Base-by-base conservation (phyloP, 2,329 filamentous ascomycete genomes). In the Metarhizium anisopliae region DNA sequence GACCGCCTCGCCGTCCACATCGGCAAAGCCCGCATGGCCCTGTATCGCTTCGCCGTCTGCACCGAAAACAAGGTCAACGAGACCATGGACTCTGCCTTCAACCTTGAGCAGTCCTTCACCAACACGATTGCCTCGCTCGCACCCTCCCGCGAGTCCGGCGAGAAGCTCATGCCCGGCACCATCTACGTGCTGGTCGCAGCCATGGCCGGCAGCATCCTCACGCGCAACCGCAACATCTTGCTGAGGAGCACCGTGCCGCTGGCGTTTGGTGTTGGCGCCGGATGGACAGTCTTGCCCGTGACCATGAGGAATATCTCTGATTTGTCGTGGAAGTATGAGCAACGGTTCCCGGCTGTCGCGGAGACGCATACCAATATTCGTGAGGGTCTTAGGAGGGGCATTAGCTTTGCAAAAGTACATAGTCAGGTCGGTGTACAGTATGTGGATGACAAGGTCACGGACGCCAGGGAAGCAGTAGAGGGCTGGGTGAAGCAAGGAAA, bases 181-280 rank as follows among this genome's bases (percentile, higher is more conserved):
- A 84, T 97, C 63, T 97, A 97, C 75, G 91, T 97, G 50, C 82
- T 96, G 35, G 92, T 99, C 51, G 87, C 92, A 47, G 86, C 90
- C 65, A 96, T 99, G 92, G 90, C 94, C 40, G 94, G 93, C 63
- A 91, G 85, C 72, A 97, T 99, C 69, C 77, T 96, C 55, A 84
- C 89, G 55, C 85, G 93, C 60, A 95, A 95, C 77, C 85, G 93
- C 64, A 92, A 88, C 71, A 80, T 97, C 60, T 70, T 96, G 59
- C 76, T 99, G 54, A 85, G 94, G 62, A 85, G 86, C 54, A 77
- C 85, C 2, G 80, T 89, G 2, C 94, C 94, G 11, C 72, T 93
- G 52, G 85, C 86, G 20, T 83, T 96, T 47, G 94, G 92, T 62
- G 76, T 95, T 60, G 85, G 85, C 55, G 89, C 91, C 56, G 91